Conservation (phyloP, 2,329 filamentous ascomycete species). For the Colletotrichum sp. region DNA sequence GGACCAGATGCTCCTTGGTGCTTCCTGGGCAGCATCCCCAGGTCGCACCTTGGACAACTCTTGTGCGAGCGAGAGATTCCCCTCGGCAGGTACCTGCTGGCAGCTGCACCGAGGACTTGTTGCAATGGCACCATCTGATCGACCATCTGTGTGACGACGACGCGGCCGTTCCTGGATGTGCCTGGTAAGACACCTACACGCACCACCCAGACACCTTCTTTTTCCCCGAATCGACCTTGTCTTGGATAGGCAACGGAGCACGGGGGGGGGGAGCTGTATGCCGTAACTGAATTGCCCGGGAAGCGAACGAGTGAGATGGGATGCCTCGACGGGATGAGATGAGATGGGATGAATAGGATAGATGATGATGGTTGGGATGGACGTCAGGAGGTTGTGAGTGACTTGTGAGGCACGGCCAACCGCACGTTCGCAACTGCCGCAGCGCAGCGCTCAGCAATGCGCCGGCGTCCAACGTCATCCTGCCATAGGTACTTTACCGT, state of each 20-base stretch:
- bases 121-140: slow-evolving; percentile 19
- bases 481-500: background rate
- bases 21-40: background rate
- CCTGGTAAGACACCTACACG: background rate
- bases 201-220: background rate
- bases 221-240: background rate
- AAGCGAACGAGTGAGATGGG: background rate
- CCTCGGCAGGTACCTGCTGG: background rate
- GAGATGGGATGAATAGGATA: background rate
- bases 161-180: slow-evolving; percentile 15
- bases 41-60: background rate
- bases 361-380: background rate
- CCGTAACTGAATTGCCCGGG: background rate
- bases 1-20: background rate
- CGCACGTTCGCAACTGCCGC: background rate
- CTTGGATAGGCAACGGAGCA: slow-evolving; percentile 12
- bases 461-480: slow-evolving; percentile 16
- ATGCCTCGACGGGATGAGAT: background rate
- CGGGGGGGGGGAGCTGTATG: background rate
- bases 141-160: slow-evolving; percentile 17
- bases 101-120: background rate
- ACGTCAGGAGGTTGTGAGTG: background rate
- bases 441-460: background rate
- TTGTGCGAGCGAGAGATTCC: background rate
- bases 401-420: background rate